These are phyloP conservation scores for Citeromyces hawaiiensis DNA, from an alignment of 1,139 yeast genomes.

Conservation along the genomic window DNA sequence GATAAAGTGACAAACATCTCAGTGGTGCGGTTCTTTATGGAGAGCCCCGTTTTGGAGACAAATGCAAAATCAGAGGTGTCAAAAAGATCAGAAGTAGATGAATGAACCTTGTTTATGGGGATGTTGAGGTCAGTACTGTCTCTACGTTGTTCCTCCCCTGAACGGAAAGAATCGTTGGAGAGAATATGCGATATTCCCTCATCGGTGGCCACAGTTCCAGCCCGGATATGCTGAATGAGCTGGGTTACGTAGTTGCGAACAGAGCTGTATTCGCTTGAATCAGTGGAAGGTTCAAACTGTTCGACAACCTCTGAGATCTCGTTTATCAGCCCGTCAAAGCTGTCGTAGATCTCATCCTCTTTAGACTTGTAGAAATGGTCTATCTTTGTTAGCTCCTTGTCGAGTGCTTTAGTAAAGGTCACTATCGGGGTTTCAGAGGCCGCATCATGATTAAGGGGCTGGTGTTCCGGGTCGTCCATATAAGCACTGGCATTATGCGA, in stretches of 20 bases:
- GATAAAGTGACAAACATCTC: conserved; percentile 60
- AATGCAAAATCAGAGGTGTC: conserved; percentile 30
- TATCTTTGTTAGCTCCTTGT: conserved; percentile 42
- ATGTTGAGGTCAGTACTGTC: background rate
- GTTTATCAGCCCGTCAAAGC: conserved; percentile 20
- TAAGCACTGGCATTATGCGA: conserved; percentile 10
- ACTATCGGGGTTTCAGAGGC: conserved; percentile 27
- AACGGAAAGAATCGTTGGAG: background rate
- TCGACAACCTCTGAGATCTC: conserved; percentile 3
- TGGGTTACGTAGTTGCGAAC: conserved; percentile 1
- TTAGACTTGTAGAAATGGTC: conserved; percentile 37
- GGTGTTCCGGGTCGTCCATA: conserved; percentile 10
- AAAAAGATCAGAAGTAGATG: conserved; percentile 15
- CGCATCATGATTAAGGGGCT: conserved; percentile 17
- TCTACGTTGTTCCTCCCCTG: background rate
- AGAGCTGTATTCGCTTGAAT: background rate
- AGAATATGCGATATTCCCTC: background rate
- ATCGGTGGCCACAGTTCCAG: conserved; percentile 1
- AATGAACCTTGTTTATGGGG: background rate
- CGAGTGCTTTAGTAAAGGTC: conserved; percentile 35
- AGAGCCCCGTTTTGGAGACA: conserved; percentile 41
- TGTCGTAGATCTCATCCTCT: conserved; percentile 31
- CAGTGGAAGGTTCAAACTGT: background rate
- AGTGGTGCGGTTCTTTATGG: conserved; percentile 55
- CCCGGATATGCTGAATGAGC: background rate